phyloP scores from a whole-genome alignment of 2,329 filamentous ascomycete species.

The Fusarium sp. region DNA sequence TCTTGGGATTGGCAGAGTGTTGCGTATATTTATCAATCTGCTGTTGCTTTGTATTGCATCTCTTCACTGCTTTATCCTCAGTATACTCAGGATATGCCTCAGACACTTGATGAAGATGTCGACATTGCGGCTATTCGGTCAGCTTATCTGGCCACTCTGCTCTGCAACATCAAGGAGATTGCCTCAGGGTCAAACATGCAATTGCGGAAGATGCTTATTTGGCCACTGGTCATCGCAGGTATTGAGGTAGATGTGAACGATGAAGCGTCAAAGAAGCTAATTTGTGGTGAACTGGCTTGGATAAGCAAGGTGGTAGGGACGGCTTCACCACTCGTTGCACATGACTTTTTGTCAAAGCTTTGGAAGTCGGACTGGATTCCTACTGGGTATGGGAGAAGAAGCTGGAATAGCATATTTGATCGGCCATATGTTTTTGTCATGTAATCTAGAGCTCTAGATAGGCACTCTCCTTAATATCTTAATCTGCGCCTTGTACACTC shows the following conservation, averaged over 20 bases:
- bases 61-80: not conserved
- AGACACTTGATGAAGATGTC: not conserved
- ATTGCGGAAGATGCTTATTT: conserved; percentile 36
- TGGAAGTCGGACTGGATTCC: conserved; percentile 24
- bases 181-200: not conserved
- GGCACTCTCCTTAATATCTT: not conserved
- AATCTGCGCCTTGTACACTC: not conserved
- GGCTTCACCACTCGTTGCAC: conserved; percentile 34
- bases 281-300: conserved; percentile 27
- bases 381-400: not conserved
- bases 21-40: conserved; percentile 29
- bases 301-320: conserved; percentile 35
- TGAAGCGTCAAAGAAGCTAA: conserved; percentile 24
- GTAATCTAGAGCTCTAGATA: not conserved
- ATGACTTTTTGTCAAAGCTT: conserved; percentile 25
- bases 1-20: conserved; percentile 28
- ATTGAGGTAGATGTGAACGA: conserved; percentile 32
- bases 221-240: conserved; percentile 44
- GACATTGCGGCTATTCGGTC: not conserved
- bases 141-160: conserved; percentile 5
- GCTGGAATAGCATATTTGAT: not conserved
- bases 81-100: not conserved
- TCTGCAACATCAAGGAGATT: conserved; percentile 15
- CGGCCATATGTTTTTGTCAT: not conserved
- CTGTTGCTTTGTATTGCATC: conserved; percentile 40